These are phyloP conservation scores for Cutaneotrichosporon curvatum DNA, from an alignment of 1,284 basidiomycete genomes.

Conservation along the genomic window DNA sequence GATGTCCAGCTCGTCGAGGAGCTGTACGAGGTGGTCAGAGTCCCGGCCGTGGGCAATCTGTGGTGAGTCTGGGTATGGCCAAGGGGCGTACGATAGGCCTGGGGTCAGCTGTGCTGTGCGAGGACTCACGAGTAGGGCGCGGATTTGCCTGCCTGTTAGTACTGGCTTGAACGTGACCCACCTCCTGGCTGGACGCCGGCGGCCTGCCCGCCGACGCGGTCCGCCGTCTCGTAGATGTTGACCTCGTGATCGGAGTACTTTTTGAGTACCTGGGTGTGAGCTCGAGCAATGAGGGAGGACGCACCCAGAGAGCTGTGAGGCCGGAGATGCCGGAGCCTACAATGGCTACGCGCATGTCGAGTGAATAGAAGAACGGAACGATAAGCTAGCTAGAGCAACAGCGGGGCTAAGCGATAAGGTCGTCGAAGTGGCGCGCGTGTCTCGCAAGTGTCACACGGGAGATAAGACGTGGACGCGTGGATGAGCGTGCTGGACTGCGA, in stretches of 20 bases:
- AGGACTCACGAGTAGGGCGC: no score
- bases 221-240: slow-evolving; percentile 66
- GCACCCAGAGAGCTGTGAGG: slow-evolving; percentile 67
- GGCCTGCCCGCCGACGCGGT: slow-evolving; percentile 67
- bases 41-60: slow-evolving; percentile 67
- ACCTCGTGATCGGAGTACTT: slow-evolving; percentile 72
- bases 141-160: slow-evolving; percentile 36
- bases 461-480: no score
- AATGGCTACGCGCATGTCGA: slow-evolving; percentile 56
- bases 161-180: background rate
- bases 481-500: no score
- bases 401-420: no score
- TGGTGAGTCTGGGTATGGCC: background rate
- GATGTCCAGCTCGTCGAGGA: slow-evolving; percentile 61
- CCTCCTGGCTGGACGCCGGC: no score
- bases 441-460: no score
- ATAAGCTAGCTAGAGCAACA: no score
- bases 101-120: slow-evolving; percentile 1
- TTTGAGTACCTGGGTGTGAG: slow-evolving; percentile 55
- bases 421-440: no score
- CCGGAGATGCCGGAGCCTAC: slow-evolving; percentile 74
- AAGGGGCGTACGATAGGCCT: slow-evolving; percentile 43
- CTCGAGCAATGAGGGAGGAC: background rate
- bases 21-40: slow-evolving; percentile 75
- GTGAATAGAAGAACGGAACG: no score